Evolutionary conservation across 208 protist genomes (phyloP), one percentile per base, ranked within the genome.

Genomic region (Angomonas ambiguus): DNA sequence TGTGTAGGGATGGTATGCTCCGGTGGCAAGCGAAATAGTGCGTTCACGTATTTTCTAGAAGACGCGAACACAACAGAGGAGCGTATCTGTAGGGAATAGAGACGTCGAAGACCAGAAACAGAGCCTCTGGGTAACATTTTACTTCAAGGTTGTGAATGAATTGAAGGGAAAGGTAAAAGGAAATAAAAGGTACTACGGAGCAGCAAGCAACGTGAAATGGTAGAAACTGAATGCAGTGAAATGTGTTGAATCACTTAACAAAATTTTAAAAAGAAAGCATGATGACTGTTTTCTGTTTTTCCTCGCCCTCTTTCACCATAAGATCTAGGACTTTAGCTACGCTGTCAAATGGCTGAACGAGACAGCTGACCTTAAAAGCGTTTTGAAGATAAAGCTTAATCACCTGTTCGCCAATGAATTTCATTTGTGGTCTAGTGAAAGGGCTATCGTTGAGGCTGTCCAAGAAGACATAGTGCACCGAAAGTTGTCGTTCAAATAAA

Each of bases 1-100:
- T 93, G 86, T 0, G 85, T 91, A 25, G 89, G 89, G 33, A 95
- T 79, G 1, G 63, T 82, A 33, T 91, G 64, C 51, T 77, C 32
- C 2, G 82, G 89, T 10, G 89, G 89, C 10, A 88, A 28, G 27
- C 89, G 85, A 28, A 80, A 91, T 25, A 95, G 72, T 2, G 76
- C 87, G 61, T 95, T 95, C 5, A 79, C 79, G 75, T 91, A 95
- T 35, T 30, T 59, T 35, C 53, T 30, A 11, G 11, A 33, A 5
- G 53, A 34, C 10, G 25, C 13, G 25, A 30, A 59, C 4, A 59
- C 27, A 30, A 27, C 49, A 20, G 49, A 20, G 49, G 49, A 25
- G 20, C 18, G 4, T 27, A 27, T 55, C 11, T 30, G 18, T 20
- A 10, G 20, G 18, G 49, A 20, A 20, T 8, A 18, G 49, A 20